These are phyloP conservation scores for Naegleria lovaniensis DNA, from an alignment of 208 protist species.

Conservation along the genomic window DNA sequence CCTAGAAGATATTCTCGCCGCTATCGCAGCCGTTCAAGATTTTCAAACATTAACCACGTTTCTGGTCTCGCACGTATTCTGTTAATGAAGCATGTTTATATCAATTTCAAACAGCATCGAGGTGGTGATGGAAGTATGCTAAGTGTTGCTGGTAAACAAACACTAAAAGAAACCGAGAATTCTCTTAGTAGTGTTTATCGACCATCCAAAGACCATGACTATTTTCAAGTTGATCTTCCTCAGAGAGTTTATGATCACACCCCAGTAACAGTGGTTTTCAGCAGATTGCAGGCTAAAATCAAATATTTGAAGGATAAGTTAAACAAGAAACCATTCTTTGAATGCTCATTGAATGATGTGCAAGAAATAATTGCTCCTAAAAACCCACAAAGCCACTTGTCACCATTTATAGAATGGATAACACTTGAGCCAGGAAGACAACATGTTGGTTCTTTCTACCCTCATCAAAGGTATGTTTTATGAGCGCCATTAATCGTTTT, in stretches of 20 bases:
- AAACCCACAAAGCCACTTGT: background rate
- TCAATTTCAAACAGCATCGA: background rate
- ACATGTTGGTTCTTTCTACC: background rate
- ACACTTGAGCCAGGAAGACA: background rate
- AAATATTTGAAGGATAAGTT: background rate
- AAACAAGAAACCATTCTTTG: conserved; percentile 15
- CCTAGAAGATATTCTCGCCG: background rate
- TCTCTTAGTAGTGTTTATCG: too few relatives aligned
- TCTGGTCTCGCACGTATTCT: background rate
- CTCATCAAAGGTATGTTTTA: background rate
- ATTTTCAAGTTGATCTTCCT: background rate
- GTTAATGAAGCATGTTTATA: background rate
- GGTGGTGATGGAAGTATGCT: background rate
- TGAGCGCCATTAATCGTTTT: too few relatives aligned
- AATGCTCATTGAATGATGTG: background rate
- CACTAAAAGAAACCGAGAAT: too few relatives aligned
- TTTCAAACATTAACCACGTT: background rate
- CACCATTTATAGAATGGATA: background rate
- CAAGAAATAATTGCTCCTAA: background rate
- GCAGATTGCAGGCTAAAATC: too few relatives aligned
- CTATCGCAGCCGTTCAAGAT: too few relatives aligned
- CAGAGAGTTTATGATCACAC: background rate
- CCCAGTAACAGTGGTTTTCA: background rate
- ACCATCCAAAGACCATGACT: background rate
- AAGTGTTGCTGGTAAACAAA: background rate